A percentile compares a stretch with the other conserved stretches of the same genome.
phyloP scores from a whole-genome alignment of 129 eudicot species.

The Solidago caesia region DNA sequence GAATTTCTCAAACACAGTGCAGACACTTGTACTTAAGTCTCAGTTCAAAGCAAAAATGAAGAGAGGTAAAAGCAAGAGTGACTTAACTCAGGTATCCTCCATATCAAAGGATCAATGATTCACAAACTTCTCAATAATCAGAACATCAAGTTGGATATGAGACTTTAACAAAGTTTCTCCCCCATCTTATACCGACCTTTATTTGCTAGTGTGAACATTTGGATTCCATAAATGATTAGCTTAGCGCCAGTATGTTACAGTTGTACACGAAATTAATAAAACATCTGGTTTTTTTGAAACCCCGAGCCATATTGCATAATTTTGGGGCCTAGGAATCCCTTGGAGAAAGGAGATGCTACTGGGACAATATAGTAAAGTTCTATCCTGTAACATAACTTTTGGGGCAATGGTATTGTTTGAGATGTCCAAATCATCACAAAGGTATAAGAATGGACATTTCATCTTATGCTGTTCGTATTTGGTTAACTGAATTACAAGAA shows the following conservation, averaged over 20 bases:
- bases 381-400: background rate
- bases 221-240: conserved; percentile 25
- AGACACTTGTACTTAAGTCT: conserved; percentile 72
- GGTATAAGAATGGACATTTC: too few relatives aligned
- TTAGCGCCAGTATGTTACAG: conserved; percentile 29
- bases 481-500: too few relatives aligned
- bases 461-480: too few relatives aligned
- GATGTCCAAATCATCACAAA: background rate
- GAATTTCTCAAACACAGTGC: conserved; percentile 89
- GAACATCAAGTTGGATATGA: conserved; percentile 20
- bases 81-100: conserved; percentile 33
- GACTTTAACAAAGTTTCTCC: background rate
- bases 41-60: conserved; percentile 86
- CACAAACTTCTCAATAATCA: conserved; percentile 12
- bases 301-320: background rate
- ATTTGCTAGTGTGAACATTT: conserved; percentile 17
- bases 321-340: background rate
- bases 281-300: conserved; percentile 12
- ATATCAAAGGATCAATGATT: conserved; percentile 29
- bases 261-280: conserved; percentile 29
- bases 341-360: background rate
- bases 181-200: conserved; percentile 19
- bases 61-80: conserved; percentile 69
- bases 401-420: background rate
- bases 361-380: background rate